Evolutionary conservation across 768 basidiomycete genomes (phyloP).

Genomic region (Macrolepiota albuminosa): DNA sequence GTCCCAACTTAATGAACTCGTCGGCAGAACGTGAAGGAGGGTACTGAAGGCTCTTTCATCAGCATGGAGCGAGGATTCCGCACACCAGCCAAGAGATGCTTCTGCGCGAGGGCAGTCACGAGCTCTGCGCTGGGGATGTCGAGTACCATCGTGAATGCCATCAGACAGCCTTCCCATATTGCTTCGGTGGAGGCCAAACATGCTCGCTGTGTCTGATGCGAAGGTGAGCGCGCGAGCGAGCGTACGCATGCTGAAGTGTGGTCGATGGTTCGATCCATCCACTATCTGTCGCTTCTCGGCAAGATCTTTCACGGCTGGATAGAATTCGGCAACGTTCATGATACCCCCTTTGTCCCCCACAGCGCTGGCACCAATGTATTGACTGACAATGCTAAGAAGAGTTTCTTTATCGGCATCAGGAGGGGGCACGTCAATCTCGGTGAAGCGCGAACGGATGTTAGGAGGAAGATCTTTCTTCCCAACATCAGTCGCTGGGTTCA

Average conservation of each 20-base stretch:
- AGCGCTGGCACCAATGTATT: conserved; percentile 83
- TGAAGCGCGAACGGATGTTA: conserved; percentile 86
- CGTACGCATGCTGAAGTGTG: conserved; percentile 97
- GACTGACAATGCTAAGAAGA: conserved; percentile 76
- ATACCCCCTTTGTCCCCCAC: conserved; percentile 84
- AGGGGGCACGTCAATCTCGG: conserved; percentile 92
- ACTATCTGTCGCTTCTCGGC: conserved; percentile 75
- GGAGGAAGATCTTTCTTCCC: conserved; percentile 97
- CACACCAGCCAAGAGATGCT: conserved; percentile 73
- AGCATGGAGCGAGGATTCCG: conserved; percentile 77
- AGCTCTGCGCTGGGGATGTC: conserved; percentile 64
- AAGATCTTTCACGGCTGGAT: conserved; percentile 72
- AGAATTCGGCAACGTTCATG: conserved; percentile 91
- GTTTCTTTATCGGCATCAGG: conserved; percentile 93
- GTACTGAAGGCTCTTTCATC: conserved; percentile 58
- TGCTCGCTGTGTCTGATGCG: conserved; percentile 72
- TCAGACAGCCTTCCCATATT: conserved; percentile 94
- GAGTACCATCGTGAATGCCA: conserved; percentile 97
- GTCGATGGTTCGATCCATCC: conserved; percentile 88
- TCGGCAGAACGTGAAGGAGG: conserved; percentile 41
- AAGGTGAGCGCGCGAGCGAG: conserved; percentile 87
- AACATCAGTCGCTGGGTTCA: conserved; percentile 99
- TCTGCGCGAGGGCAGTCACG: conserved; percentile 67
- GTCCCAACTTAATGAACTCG: conserved; percentile 79
- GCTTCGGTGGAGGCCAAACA: conserved; percentile 78